Evolutionary conservation across 805 yeast genomes (phyloP), one percentile per base, ranked within the genome.

Genomic region (Metschnikowia cubensis): DNA sequence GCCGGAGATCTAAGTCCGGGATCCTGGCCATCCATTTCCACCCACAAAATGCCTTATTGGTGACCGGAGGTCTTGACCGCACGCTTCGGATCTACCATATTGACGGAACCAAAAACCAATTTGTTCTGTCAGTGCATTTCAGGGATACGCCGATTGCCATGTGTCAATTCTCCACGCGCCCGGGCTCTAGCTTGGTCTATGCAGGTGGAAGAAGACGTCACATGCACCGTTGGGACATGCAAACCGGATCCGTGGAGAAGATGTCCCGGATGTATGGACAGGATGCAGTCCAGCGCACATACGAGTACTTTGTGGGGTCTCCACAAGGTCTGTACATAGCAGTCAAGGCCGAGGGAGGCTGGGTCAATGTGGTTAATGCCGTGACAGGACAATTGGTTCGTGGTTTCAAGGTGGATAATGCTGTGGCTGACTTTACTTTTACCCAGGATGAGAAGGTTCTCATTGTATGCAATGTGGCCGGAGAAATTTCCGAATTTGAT

Each of bases 41-140:
- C 66, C 88, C 87, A 8, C 71, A 77, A 6, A 89, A 84, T 58
- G 96, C 99, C 37, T 72, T 94, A 31, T 71, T 92, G 42, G 70
- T 94, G 47, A 87, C 97, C 0, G 96, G 94, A 50, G 99, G 99
- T 20, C 91, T 85, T 64, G 99, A 94, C 66, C 78, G 88, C 57
- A 86, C 97, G 0, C 65, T 94, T 48, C 77, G 99, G 58, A 75
- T 94, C 13, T 94, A 84, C 66, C 96, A 92, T 62, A 81, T 91
- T 45, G 98, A 94, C 65, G 97, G 98, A 14, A 87, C 86, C 61
- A 65, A 69, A 50, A 94, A 94, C 64, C 82, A 81, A 52, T 70
- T 92, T 36, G 95, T 91, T 32, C 85, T 96, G 3, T 84, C 96
- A 40, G 71, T 92, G 53, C 89, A 85, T 66, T 74, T 94, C 49